Percentiles rank a stretch among this genome's conserved stretches.
These are phyloP conservation scores for Typha latifolia DNA, from an alignment of 176 grass and related monocot species.

Conservation along the genomic window DNA sequence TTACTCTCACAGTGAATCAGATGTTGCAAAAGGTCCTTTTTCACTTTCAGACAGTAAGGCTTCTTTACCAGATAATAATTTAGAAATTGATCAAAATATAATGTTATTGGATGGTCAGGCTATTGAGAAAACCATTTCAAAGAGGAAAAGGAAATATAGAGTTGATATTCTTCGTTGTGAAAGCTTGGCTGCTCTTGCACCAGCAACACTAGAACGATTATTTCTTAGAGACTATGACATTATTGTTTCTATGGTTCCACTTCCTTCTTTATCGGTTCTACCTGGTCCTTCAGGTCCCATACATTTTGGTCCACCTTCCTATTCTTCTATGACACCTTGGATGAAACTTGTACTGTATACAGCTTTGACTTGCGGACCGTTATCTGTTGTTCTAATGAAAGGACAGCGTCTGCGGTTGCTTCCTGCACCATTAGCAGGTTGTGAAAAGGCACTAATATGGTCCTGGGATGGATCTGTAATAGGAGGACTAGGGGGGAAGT, in stretches of 20 bases:
- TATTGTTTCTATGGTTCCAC: constrained; percentile 91
- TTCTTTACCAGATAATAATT: constrained; percentile 9
- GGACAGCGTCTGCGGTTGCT: constrained; percentile 76
- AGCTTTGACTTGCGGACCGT: constrained; percentile 56
- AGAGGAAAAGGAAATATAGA: constrained; percentile 78
- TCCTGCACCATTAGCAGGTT: constrained; percentile 75
- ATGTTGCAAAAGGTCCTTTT: constrained; percentile 19
- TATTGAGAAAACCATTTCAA: constrained; percentile 28
- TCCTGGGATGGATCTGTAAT: constrained; percentile 86
- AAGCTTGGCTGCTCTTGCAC: constrained; percentile 89
- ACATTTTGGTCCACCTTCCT: constrained; percentile 90
- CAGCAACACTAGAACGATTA: constrained; percentile 66
- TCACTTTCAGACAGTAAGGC: constrained; percentile 7
- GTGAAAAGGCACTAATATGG: constrained; percentile 89
- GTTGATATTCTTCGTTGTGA: constrained; percentile 97
- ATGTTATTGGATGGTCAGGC: constrained; percentile 26
- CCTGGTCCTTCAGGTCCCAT: constrained; percentile 64
- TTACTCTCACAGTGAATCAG: constrained; percentile 17
- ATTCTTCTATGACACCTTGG: constrained; percentile 94
- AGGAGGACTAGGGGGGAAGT: constrained; percentile 78
- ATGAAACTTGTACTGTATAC: constrained; percentile 94
- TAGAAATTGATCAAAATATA: constrained; percentile 16
- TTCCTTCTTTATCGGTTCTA: constrained; percentile 84
- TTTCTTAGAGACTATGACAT: constrained; percentile 94
- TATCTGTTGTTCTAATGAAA: constrained; percentile 90